These are phyloP conservation scores for Thielaviopsis musarum DNA, from an alignment of 2,329 filamentous ascomycete species.

Conservation along the genomic window DNA sequence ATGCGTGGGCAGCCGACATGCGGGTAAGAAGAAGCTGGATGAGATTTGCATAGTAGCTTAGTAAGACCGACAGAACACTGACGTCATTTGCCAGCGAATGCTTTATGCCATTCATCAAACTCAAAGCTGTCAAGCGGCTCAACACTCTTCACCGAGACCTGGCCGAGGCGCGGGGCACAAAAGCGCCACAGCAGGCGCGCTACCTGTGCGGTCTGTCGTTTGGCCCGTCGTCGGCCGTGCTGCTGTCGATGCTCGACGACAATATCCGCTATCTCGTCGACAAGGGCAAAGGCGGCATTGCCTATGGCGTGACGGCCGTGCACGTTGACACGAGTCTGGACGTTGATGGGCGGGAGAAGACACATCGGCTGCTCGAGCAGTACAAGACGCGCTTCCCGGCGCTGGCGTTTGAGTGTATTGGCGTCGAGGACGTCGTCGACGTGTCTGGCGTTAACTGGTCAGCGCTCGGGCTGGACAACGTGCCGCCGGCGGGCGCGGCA, in stretches of 20 bases:
- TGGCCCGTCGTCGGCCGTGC: conserved; percentile 60
- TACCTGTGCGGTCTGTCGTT: conserved; percentile 70
- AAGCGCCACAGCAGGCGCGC: conserved; percentile 17
- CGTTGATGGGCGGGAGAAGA: conserved; percentile 13
- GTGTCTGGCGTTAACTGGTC: conserved; percentile 37
- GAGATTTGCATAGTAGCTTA: not conserved
- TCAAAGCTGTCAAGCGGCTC: conserved; percentile 63
- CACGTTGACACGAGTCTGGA: conserved; percentile 32
- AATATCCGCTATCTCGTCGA: conserved; percentile 49
- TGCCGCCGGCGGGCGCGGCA: conserved; percentile 17
- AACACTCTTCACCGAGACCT: conserved; percentile 32
- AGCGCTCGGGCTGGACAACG: conserved; percentile 21
- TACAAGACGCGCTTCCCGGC: conserved; percentile 47
- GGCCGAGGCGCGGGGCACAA: conserved; percentile 20
- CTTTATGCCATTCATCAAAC: conserved; percentile 59
- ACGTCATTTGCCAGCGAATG: conserved; percentile 31
- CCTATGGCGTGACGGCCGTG: conserved; percentile 50
- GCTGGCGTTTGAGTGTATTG: conserved; percentile 44
- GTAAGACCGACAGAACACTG: conserved; percentile 9
- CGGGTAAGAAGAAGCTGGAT: conserved; percentile 13
- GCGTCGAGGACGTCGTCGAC: conserved; percentile 45
- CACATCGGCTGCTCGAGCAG: conserved; percentile 30
- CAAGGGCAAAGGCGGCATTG: conserved; percentile 40
- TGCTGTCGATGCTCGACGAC: conserved; percentile 59
- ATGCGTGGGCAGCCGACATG: conserved; percentile 15